Evolutionary conservation across 352 stramenopile species (phyloP), one percentile per base, ranked within the genome.

Genomic region (Pythium sukuiense): DNA sequence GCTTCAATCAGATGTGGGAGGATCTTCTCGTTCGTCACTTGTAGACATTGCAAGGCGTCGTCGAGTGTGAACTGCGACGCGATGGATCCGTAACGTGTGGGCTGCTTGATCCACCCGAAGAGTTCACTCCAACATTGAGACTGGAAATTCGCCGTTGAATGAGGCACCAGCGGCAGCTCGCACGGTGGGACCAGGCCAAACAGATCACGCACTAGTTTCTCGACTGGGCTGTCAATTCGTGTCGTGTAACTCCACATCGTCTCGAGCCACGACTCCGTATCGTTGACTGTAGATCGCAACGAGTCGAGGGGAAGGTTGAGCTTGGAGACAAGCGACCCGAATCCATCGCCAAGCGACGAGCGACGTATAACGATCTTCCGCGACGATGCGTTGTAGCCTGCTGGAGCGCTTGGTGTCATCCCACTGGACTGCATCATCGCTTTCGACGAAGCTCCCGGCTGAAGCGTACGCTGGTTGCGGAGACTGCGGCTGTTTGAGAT

Each of bases 191-290:
- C 16, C 11, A 72, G 18, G 7, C 66, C 67, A 50, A 73, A 73
- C 0, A 61, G 45, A 49, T 73, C 67, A 8, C 67, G 55, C 6
- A 55, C 41, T 2, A 62, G 49, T 7, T 29, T 61, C 29, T 73
- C 60, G 2, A 69, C 24, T 0, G 55, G 6, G 14, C 35, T 24
- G 29, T 65, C 66, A 12, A 72, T 30, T 18, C 7, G 49, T 1
- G 37, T 45, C 0, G 71, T 57, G 63, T 80, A 79, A 3, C 1
- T 55, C 76, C 76, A 84, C 54, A 80, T 26, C 0, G 73, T 12
- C 16, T 80, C 71, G 5, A 84, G 45, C 76, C 76, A 84, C 33
- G 72, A 63, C 41, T 53, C 52, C 24, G 73, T 41, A 6, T 72
- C 66, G 26, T 72, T 61, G 18, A 72, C 53, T 24, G 18, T 14